These are phyloP conservation scores for Mollisia scopiformis DNA, from an alignment of 2,329 filamentous ascomycete species.

Conservation along the genomic window DNA sequence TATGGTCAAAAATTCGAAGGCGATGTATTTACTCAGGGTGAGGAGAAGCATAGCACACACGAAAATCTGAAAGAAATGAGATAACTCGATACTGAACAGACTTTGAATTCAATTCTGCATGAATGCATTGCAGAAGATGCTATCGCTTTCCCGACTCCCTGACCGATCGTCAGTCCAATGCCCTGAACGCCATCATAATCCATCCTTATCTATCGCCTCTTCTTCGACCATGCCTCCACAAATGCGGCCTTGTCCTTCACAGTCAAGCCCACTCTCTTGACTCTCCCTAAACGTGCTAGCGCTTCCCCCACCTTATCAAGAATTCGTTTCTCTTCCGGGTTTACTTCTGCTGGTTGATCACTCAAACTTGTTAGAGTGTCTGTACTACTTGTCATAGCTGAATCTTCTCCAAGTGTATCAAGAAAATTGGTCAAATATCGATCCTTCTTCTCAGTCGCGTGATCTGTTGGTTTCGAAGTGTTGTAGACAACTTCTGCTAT, in stretches of 20 bases:
- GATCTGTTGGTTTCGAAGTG: constrained; percentile 39
- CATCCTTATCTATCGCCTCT: constrained; percentile 23
- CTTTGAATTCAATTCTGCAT: too few species aligned
- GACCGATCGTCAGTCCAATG: neutral
- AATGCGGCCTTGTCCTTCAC: constrained; percentile 84
- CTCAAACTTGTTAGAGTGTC: constrained; percentile 33
- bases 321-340: constrained; percentile 64
- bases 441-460: constrained; percentile 33
- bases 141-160: neutral
- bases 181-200: neutral
- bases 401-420: constrained; percentile 31
- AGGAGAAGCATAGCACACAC: too few species aligned
- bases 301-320: constrained; percentile 83
- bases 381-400: constrained; percentile 34
- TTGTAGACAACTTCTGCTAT: constrained; percentile 78
- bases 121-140: neutral
- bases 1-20: too few species aligned
- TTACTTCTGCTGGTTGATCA: constrained; percentile 29
- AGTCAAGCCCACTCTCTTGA: constrained; percentile 85
- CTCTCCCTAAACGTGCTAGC: constrained; percentile 82
- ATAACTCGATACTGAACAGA: too few species aligned
- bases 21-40: too few species aligned
- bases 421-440: constrained; percentile 38
- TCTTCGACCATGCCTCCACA: constrained; percentile 68
- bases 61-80: too few species aligned